Evolutionary conservation across 2,329 filamentous ascomycete species (phyloP).

Genomic region (Malbranchea zuffiana): DNA sequence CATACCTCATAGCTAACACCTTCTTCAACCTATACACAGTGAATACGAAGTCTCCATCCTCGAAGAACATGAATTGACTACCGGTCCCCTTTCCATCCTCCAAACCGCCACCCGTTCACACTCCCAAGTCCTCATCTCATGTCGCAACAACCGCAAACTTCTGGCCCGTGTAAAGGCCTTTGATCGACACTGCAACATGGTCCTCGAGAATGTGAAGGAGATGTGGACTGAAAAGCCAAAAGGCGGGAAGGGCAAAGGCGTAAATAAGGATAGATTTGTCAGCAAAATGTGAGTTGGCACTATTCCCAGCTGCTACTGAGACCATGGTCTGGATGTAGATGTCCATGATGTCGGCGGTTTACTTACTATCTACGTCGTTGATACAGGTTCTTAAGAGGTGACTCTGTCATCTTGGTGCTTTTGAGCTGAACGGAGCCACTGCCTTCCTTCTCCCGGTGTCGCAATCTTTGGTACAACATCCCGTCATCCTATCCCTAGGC

Average conservation of each 20-base stretch:
- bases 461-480: too few relatives aligned
- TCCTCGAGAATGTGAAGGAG: conserved; percentile 92
- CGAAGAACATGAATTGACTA: conserved; percentile 69
- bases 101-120: conserved; percentile 93
- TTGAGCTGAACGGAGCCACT: conserved; percentile 53
- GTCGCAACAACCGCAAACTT: conserved; percentile 96
- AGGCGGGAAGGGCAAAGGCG: conserved; percentile 78
- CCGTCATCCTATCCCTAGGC: background rate
- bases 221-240: conserved; percentile 98
- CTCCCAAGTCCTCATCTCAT: conserved; percentile 91
- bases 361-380: background rate
- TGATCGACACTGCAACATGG: conserved; percentile 98
- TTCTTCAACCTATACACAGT: conserved; percentile 35
- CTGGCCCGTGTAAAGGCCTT: conserved; percentile 97
- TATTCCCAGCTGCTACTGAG: background rate
- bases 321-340: background rate
- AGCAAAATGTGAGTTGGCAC: conserved; percentile 70
- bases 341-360: conserved; percentile 1
- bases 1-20: conserved; percentile 15
- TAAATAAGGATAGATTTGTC: conserved; percentile 97
- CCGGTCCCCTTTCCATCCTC: conserved; percentile 79
- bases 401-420: conserved; percentile 78
- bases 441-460: too few relatives aligned
- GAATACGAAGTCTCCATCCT: conserved; percentile 83
- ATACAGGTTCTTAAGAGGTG: conserved; percentile 67